These are phyloP conservation scores for Usnea hakonensis DNA, from an alignment of 495 filamentous ascomycete species.

Conservation along the genomic window DNA sequence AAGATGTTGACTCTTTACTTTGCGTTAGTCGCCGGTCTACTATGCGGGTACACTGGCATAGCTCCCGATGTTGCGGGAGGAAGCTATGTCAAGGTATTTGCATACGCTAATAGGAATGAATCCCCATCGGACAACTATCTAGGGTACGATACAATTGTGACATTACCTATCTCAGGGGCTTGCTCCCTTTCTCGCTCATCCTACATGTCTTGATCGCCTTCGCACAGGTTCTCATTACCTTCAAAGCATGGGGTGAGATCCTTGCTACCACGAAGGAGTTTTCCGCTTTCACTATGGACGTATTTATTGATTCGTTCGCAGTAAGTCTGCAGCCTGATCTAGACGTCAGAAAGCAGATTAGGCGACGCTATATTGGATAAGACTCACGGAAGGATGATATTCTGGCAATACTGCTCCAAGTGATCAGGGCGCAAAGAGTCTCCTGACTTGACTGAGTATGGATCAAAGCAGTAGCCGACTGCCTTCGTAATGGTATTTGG, in stretches of 20 bases:
- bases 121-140: too few species aligned
- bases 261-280: neutral
- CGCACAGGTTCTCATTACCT: neutral
- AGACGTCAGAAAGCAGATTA: neutral
- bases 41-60: too few species aligned
- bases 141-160: too few species aligned
- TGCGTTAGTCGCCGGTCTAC: too few species aligned
- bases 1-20: too few species aligned
- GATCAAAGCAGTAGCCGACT: neutral
- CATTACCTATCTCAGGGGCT: too few species aligned
- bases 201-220: too few species aligned
- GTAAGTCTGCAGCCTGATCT: neutral
- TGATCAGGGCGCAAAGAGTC: neutral
- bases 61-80: too few species aligned
- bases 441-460: neutral
- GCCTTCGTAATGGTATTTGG: neutral
- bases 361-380: neutral
- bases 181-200: too few species aligned
- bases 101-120: too few species aligned
- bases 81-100: too few species aligned
- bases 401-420: neutral
- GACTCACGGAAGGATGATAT: neutral
- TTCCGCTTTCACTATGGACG: neutral
- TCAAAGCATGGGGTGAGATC: neutral
- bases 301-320: neutral